Evolutionary conservation across 805 yeast genomes (phyloP).

Genomic region (Ogataea methylovora): DNA sequence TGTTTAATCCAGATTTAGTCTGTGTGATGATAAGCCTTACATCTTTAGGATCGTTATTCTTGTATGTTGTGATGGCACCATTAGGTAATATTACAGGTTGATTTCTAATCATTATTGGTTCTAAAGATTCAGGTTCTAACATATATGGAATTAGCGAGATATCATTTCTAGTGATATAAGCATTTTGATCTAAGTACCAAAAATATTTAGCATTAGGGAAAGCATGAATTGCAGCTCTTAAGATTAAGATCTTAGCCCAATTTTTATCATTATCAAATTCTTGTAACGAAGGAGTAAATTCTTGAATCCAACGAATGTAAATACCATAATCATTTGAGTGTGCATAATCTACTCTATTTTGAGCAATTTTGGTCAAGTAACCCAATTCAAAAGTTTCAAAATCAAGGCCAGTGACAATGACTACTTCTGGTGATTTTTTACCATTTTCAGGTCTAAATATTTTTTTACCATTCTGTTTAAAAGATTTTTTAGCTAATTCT

Average conservation of each 20-base stretch:
- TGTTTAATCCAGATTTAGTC: conserved; percentile 52
- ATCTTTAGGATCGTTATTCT: conserved; percentile 44
- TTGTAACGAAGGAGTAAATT: conserved; percentile 58
- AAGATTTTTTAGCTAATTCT: conserved; percentile 46
- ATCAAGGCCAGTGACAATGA: conserved; percentile 75
- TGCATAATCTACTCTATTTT: conserved; percentile 85
- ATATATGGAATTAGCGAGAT: conserved; percentile 55
- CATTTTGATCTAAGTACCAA: conserved; percentile 79
- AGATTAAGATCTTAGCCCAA: conserved; percentile 58
- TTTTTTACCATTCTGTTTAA: conserved; percentile 59
- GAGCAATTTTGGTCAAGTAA: conserved; percentile 62
- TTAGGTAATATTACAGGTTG: conserved; percentile 67
- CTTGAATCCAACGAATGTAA: conserved; percentile 80
- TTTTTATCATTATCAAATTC: conserved; percentile 36
- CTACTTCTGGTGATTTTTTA: conserved; percentile 49
- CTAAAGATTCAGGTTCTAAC: conserved; percentile 52
- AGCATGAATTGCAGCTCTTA: conserved; percentile 88
- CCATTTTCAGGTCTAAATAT: conserved; percentile 32
- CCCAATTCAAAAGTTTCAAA: conserved; percentile 55
- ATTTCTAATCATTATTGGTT: conserved; percentile 56
- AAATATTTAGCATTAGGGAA: conserved; percentile 88
- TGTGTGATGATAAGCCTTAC: conserved; percentile 65
- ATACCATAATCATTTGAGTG: conserved; percentile 74
- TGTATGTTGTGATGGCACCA: conserved; percentile 63
- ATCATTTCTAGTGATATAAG: conserved; percentile 66